These are phyloP conservation scores for Helichrysum umbraculigerum DNA, from an alignment of 129 eudicot genomes.

Conservation along the genomic window DNA sequence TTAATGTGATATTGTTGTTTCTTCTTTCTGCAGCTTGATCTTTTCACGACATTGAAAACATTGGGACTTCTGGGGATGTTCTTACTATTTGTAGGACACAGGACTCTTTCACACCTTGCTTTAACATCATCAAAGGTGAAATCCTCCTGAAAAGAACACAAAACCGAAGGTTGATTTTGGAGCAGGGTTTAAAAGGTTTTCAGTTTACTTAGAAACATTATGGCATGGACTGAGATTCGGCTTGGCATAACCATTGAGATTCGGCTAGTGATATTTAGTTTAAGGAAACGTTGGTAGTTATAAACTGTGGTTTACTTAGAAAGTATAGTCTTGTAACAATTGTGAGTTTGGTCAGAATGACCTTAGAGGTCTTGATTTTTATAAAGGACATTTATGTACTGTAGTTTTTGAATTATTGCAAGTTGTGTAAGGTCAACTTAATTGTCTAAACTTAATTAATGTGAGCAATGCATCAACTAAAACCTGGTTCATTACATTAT, in stretches of 20 bases:
- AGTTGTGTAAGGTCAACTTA: no score
- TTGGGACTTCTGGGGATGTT: slow-evolving; percentile 75
- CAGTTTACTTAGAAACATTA: not conserved
- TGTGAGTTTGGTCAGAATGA: not conserved
- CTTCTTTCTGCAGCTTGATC: slow-evolving; percentile 61
- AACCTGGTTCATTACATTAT: no score
- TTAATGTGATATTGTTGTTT: not conserved
- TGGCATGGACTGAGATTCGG: not conserved
- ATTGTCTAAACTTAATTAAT: no score
- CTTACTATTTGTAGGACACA: slow-evolving; percentile 87
- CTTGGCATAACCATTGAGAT: not conserved
- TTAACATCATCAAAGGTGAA: slow-evolving; percentile 76
- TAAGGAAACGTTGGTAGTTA: not conserved
- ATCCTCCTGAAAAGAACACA: slow-evolving; percentile 51
- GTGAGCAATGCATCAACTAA: no score
- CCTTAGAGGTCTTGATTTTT: not conserved
- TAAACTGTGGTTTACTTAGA: not conserved
- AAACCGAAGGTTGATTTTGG: not conserved
- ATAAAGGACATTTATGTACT: no score
- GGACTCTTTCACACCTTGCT: slow-evolving; percentile 84
- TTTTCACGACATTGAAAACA: slow-evolving; percentile 81
- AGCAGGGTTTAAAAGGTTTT: not conserved
- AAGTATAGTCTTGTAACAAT: not conserved
- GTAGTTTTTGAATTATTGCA: not conserved
- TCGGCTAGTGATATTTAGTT: not conserved